A percentile compares a stretch with the other conserved stretches of the same genome.
Conservation (phyloP, 352 stramenopile genomes). For the Phytophthora pseudosyringae region DNA sequence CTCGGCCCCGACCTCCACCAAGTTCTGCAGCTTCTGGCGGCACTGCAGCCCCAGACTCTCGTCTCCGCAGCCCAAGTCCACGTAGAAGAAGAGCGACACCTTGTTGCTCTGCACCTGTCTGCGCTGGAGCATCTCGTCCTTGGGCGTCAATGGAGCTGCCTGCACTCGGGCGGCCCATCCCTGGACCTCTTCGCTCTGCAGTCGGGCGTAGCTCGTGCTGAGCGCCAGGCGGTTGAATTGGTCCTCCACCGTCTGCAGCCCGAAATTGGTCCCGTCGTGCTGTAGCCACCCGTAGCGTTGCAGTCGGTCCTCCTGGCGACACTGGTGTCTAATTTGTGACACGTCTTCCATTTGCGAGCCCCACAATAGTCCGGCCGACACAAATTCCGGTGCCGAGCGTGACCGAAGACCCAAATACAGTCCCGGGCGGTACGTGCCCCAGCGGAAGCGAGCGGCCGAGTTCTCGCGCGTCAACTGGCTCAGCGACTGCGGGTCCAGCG, state of each 20-base stretch:
- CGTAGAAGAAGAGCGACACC: conserved; percentile 83
- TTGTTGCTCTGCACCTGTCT: conserved; percentile 53
- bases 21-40: conserved; percentile 53
- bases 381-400: conserved; percentile 61
- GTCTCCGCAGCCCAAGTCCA: conserved; percentile 77
- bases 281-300: conserved; percentile 84
- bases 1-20: conserved; percentile 57
- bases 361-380: conserved; percentile 82
- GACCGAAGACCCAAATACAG: conserved; percentile 85
- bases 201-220: conserved; percentile 55
- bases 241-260: conserved; percentile 68
- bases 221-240: conserved; percentile 78
- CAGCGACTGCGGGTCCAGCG: conserved; percentile 46
- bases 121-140: conserved; percentile 49
- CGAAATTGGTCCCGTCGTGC: conserved; percentile 73
- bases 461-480: conserved; percentile 42
- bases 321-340: conserved; percentile 77
- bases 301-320: conserved; percentile 77
- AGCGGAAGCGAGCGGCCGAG: conserved; percentile 50
- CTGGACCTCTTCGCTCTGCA: conserved; percentile 40
- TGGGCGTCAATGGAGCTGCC: conserved; percentile 47
- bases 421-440: conserved; percentile 79
- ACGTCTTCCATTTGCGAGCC: conserved; percentile 69
- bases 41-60: conserved; percentile 61
- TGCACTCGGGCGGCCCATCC: conserved; percentile 64